phyloP scores from a whole-genome alignment of 495 filamentous ascomycete species.

The Neurospora sp. region DNA sequence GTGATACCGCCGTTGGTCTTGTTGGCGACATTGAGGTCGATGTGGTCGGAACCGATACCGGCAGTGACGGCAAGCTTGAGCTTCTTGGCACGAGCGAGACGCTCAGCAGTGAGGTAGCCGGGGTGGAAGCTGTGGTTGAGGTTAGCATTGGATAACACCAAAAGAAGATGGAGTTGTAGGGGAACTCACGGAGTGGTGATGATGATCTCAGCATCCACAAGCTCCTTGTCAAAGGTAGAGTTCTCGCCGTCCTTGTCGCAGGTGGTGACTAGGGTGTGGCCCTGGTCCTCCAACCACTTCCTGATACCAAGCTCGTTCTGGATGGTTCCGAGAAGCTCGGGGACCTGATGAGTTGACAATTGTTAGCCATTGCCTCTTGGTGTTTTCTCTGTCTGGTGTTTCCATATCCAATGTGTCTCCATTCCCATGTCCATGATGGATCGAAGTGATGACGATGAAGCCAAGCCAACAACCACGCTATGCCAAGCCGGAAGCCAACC shows the following conservation, averaged over 20 bases:
- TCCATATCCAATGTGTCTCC: not conserved
- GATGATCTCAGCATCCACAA: constrained; percentile 95
- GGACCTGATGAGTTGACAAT: constrained; percentile 43
- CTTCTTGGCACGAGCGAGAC: constrained; percentile 95
- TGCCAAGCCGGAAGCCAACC: not conserved
- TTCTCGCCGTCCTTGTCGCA: constrained; percentile 90
- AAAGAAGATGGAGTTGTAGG: constrained; percentile 5
- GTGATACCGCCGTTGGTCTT: constrained; percentile 96
- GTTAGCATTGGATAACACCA: not conserved
- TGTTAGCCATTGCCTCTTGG: not conserved
- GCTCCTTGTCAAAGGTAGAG: constrained; percentile 88
- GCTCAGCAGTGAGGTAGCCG: constrained; percentile 93
- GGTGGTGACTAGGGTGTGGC: constrained; percentile 92
- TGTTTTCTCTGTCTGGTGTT: not conserved
- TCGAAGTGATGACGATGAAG: not conserved
- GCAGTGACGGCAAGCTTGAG: constrained; percentile 95
- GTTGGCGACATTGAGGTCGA: constrained; percentile 95
- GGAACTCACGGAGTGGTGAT: constrained; percentile 86
- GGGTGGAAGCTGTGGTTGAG: constrained; percentile 77
- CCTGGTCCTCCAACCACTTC: constrained; percentile 92
- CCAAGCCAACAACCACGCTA: not conserved
- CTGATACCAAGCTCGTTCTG: constrained; percentile 96
- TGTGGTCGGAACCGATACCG: constrained; percentile 95
- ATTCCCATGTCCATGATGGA: not conserved
- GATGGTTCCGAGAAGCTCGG: constrained; percentile 81